phyloP scores from a whole-genome alignment of 2,329 filamentous ascomycete genomes.

The Alternaria sp. region DNA sequence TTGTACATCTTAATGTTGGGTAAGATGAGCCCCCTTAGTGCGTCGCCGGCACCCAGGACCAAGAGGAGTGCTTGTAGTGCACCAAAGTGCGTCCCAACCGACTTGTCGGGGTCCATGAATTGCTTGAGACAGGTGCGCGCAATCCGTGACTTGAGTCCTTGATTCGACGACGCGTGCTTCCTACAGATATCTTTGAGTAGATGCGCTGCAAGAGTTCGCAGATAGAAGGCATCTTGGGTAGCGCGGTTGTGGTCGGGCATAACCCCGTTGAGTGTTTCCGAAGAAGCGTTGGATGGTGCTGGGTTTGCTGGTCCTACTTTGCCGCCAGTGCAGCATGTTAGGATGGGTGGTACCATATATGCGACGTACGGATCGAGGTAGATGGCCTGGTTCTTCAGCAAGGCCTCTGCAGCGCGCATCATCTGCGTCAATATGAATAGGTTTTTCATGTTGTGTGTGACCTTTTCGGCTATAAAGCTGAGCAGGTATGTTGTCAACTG shows the following conservation, averaged over 20 bases:
- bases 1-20: slow-evolving; percentile 71
- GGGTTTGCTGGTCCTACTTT: slow-evolving; percentile 71
- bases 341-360: slow-evolving; percentile 81
- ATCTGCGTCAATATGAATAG: slow-evolving; percentile 88
- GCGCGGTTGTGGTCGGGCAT: slow-evolving; percentile 30
- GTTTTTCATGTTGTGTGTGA: slow-evolving; percentile 92
- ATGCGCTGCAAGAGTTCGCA: slow-evolving; percentile 85
- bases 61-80: slow-evolving; percentile 82
- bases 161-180: slow-evolving; percentile 83
- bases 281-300: slow-evolving; percentile 61
- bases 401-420: slow-evolving; percentile 86
- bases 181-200: slow-evolving; percentile 80
- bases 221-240: slow-evolving; percentile 71
- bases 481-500: slow-evolving; percentile 97
- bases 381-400: slow-evolving; percentile 83
- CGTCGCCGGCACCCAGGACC: slow-evolving; percentile 74
- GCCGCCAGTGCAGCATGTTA: slow-evolving; percentile 89
- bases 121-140: slow-evolving; percentile 93
- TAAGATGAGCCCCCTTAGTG: slow-evolving; percentile 68
- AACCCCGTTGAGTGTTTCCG: slow-evolving; percentile 54
- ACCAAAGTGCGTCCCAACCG: slow-evolving; percentile 86
- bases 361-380: slow-evolving; percentile 76
- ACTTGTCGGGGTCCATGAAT: slow-evolving; percentile 86
- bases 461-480: slow-evolving; percentile 93
- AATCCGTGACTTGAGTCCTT: slow-evolving; percentile 84